phyloP scores from a whole-genome alignment of 257 asterid genomes.

The Solanum appendiculatum region DNA sequence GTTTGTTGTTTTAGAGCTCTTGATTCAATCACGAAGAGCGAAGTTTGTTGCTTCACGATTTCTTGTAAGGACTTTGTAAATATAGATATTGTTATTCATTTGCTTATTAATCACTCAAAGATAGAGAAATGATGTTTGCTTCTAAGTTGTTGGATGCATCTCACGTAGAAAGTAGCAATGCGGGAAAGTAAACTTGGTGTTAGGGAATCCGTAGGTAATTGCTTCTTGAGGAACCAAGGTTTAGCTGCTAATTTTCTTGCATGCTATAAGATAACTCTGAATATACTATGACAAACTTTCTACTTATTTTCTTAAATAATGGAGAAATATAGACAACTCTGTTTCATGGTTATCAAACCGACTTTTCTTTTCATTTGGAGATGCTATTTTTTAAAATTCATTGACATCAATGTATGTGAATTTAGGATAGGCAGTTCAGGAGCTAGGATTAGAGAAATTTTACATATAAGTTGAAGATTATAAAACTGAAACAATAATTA shows the following conservation, averaged over 20 bases:
- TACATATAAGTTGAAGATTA: slow-evolving; percentile 6
- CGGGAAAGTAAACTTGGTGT: too few species aligned
- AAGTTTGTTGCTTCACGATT: too few species aligned
- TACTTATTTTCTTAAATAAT: not conserved
- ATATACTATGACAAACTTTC: not conserved
- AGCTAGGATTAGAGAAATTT: not conserved
- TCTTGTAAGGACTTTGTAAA: too few species aligned
- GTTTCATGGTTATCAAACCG: not conserved
- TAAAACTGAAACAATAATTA: slow-evolving; percentile 10
- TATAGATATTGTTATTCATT: too few species aligned
- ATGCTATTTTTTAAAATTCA: not conserved
- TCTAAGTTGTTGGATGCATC: too few species aligned
- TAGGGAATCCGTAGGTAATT: too few species aligned
- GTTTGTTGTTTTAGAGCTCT: too few species aligned
- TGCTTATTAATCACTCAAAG: too few species aligned
- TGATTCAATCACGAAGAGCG: too few species aligned
- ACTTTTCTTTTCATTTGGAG: not conserved
- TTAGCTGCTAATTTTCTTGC: not conserved
- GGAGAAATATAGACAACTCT: not conserved
- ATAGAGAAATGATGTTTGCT: too few species aligned
- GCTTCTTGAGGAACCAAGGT: slow-evolving; percentile 39
- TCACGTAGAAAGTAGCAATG: too few species aligned
- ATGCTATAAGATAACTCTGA: not conserved
- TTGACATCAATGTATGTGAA: not conserved
- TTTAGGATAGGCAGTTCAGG: not conserved